Percentiles rank a stretch among this genome's conserved stretches.
These are phyloP conservation scores for Chrysochromulina tobinii DNA, from an alignment of 78 protist species.

Conservation along the genomic window DNA sequence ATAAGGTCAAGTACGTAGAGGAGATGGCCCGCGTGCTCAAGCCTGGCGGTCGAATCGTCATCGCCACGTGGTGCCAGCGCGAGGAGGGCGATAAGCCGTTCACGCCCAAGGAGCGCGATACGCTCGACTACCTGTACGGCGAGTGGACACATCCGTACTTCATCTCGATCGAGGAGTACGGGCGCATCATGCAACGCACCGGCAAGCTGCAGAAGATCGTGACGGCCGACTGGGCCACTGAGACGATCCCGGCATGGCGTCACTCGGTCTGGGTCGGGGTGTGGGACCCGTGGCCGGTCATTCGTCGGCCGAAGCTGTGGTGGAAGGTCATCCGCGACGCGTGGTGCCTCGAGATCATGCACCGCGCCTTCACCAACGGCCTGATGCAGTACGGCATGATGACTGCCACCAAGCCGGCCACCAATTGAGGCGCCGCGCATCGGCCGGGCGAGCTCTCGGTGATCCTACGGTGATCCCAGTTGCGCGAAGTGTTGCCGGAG, in stretches of 20 bases:
- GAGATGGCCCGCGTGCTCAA: conserved; percentile 61
- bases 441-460: background rate
- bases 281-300: conserved; percentile 58
- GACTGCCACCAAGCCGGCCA: conserved; percentile 3
- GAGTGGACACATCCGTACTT: conserved; percentile 67
- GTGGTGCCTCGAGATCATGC: conserved; percentile 19
- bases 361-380: conserved; percentile 49
- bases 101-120: background rate
- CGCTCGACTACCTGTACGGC: conserved; percentile 47
- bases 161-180: conserved; percentile 51
- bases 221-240: background rate
- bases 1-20: conserved; percentile 33
- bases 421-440: background rate
- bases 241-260: conserved; percentile 50
- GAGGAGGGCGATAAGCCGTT: conserved; percentile 9
- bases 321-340: background rate
- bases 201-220: background rate
- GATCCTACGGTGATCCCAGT: too few relatives aligned
- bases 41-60: conserved; percentile 50
- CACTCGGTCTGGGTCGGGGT: conserved; percentile 63
- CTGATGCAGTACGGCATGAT: conserved; percentile 62
- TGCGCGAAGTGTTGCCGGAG: too few relatives aligned
- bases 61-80: conserved; percentile 68
- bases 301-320: conserved; percentile 1
- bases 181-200: conserved; percentile 13